Conservation (phyloP, 2,329 filamentous ascomycete species). For the Aspergillus sojae region DNA sequence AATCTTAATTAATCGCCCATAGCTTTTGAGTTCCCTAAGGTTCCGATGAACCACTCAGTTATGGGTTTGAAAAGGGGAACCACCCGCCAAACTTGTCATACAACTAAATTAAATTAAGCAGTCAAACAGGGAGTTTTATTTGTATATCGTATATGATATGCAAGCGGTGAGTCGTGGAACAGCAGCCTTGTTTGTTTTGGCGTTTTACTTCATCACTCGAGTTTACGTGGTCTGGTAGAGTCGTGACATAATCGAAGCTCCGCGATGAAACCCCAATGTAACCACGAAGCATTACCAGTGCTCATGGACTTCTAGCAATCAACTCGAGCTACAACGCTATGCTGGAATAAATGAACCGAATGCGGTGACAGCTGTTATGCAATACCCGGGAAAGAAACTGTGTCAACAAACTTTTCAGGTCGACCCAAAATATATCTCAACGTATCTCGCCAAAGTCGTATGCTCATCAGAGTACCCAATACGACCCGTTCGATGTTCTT, state of each 20-base stretch:
- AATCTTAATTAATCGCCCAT: too few species aligned
- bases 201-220: too few species aligned
- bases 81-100: neutral
- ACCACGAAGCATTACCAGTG: neutral
- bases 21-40: too few species aligned
- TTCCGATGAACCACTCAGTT: too few species aligned
- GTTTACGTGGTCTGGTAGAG: neutral
- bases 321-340: neutral
- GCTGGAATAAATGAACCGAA: neutral
- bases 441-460: neutral
- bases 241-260: neutral
- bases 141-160: too few species aligned
- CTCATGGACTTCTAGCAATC: too few species aligned
- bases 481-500: neutral
- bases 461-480: neutral
- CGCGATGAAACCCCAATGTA: neutral
- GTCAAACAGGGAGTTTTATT: neutral
- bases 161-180: too few species aligned
- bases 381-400: neutral
- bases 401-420: neutral
- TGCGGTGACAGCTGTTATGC: neutral
- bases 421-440: neutral
- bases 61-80: neutral
- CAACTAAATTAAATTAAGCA: neutral
- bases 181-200: too few species aligned